Percentiles rank a stretch among this genome's conserved stretches.
Conservation (phyloP, 345 rosid species). For the Bruguiera parviflora region DNA sequence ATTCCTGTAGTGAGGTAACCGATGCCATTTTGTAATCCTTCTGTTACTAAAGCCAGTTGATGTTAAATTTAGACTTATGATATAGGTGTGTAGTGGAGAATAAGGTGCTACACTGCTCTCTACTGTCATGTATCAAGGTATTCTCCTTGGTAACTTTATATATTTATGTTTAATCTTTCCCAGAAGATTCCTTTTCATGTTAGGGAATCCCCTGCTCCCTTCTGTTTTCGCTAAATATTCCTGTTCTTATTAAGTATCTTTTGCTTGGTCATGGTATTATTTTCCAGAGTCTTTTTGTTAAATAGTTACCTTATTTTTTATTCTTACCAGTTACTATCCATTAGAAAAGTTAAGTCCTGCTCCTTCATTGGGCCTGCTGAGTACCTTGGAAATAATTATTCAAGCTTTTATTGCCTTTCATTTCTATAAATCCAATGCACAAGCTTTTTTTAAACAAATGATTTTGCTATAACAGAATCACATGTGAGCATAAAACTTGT, state of each 20-base stretch:
- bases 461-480: too few relatives aligned
- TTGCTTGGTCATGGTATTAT: background rate
- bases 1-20: background rate
- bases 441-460: too few relatives aligned
- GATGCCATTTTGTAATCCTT: conserved; percentile 2
- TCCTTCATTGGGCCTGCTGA: too few relatives aligned
- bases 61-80: conserved; percentile 24
- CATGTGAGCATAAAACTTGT: too few relatives aligned
- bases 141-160: background rate
- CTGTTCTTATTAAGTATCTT: background rate
- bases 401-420: background rate
- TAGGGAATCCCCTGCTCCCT: too few relatives aligned
- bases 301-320: background rate
- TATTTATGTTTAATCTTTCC: background rate
- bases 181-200: background rate
- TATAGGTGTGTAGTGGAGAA: conserved; percentile 95
- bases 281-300: background rate
- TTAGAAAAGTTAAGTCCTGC: too few relatives aligned
- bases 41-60: conserved; percentile 1
- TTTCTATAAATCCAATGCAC: too few relatives aligned
- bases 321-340: too few relatives aligned
- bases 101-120: conserved; percentile 80
- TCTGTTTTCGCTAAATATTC: too few relatives aligned
- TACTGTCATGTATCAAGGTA: conserved; percentile 72
- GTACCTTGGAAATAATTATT: background rate